phyloP scores from a whole-genome alignment of 176 grass and related monocot genomes.

The Metroxylon sagu region DNA sequence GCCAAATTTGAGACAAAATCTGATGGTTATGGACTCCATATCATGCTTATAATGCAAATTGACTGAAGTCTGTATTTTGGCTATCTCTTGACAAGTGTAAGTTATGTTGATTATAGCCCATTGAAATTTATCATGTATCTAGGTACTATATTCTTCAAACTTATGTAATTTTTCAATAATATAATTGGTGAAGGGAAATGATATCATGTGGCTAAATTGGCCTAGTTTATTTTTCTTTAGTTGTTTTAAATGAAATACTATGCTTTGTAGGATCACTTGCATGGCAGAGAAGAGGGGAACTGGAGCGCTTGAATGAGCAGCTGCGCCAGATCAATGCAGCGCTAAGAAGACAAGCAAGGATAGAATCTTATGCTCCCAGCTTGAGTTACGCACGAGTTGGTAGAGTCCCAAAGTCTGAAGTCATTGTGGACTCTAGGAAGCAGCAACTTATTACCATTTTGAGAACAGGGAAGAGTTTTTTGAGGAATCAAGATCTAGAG shows the following conservation, averaged over 20 bases:
- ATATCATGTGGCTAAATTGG: too few species aligned
- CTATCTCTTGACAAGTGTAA: too few species aligned
- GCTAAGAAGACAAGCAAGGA: constrained; percentile 58
- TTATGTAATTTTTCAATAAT: too few species aligned
- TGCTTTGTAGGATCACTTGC: constrained; percentile 42
- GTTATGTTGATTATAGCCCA: too few species aligned
- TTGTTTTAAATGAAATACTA: not conserved
- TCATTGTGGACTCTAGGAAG: constrained; percentile 60
- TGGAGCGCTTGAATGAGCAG: constrained; percentile 55
- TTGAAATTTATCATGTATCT: too few species aligned
- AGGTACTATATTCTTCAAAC: too few species aligned
- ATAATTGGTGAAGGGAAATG: too few species aligned
- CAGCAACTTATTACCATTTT: constrained; percentile 40
- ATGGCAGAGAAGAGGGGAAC: constrained; percentile 48
- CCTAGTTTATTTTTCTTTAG: not conserved
- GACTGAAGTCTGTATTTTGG: too few species aligned
- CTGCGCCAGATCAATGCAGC: constrained; percentile 52
- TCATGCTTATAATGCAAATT: too few species aligned
- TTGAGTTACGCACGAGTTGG: constrained; percentile 51
- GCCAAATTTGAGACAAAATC: too few species aligned
- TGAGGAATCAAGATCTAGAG: constrained; percentile 50
- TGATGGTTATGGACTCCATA: too few species aligned
- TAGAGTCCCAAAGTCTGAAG: constrained; percentile 37
- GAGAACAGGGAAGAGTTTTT: constrained; percentile 47
- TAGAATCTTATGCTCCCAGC: constrained; percentile 63